A percentile compares a stretch with the other conserved stretches of the same genome.
Evolutionary conservation across 345 rosid species (phyloP).

Genomic region (Punica granatum): DNA sequence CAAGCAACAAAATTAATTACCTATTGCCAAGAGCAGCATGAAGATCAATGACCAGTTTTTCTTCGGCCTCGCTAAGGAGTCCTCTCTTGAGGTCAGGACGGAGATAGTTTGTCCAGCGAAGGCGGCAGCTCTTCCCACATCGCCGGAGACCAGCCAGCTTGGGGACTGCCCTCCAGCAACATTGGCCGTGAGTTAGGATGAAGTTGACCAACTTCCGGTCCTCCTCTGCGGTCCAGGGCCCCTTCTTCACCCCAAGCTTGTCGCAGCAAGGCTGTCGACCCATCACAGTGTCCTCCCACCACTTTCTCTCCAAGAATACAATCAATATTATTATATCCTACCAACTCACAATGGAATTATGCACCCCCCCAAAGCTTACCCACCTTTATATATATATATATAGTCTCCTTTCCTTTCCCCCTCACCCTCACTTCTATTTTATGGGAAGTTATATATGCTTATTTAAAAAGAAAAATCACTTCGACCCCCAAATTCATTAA

Average conservation of each 20-base stretch:
- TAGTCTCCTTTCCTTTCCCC: slow-evolving; percentile 12
- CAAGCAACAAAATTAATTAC: slow-evolving; percentile 2
- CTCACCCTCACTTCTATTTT: background rate
- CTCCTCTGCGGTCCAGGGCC: slow-evolving; percentile 37
- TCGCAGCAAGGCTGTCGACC: slow-evolving; percentile 38
- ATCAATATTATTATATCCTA: background rate
- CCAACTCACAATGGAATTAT: slow-evolving; percentile 6
- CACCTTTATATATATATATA: slow-evolving; percentile 52
- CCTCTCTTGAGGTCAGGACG: slow-evolving; percentile 38
- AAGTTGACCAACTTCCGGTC: slow-evolving; percentile 29
- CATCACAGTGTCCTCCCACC: slow-evolving; percentile 2
- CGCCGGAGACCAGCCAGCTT: slow-evolving; percentile 34
- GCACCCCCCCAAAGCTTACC: slow-evolving; percentile 29
- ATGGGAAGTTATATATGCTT: background rate
- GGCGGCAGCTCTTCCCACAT: slow-evolving; percentile 38
- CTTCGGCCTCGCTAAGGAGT: slow-evolving; percentile 24
- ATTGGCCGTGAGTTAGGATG: slow-evolving; percentile 31
- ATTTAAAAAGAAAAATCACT: no score
- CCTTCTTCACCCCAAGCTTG: slow-evolving; percentile 35
- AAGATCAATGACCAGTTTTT: slow-evolving; percentile 29
- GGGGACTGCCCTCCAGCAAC: slow-evolving; percentile 35
- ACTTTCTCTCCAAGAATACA: background rate
- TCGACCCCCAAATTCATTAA: background rate
- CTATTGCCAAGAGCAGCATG: slow-evolving; percentile 36
- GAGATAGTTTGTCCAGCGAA: slow-evolving; percentile 36